These are phyloP conservation scores for Fusarium miscanthi DNA, from an alignment of 2,329 filamentous ascomycete species.

Conservation along the genomic window DNA sequence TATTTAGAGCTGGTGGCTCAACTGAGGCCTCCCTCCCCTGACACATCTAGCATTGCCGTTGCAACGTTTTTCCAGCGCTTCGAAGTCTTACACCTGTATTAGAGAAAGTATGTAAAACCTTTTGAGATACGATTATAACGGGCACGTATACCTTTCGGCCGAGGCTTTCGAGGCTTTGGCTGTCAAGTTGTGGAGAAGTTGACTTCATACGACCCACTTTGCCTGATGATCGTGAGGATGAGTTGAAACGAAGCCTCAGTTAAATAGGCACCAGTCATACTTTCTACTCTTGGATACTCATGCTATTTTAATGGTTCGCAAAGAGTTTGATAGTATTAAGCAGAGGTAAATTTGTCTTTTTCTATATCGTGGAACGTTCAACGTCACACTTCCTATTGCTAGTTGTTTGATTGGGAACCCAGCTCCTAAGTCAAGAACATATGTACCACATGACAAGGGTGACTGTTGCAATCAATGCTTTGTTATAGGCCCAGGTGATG, in stretches of 20 bases:
- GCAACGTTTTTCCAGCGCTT: neutral
- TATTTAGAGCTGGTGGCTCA: slow-evolving; percentile 2
- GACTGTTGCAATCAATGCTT: slow-evolving; percentile 34
- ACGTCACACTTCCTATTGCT: slow-evolving; percentile 26
- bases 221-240: slow-evolving; percentile 13
- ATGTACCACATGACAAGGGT: slow-evolving; percentile 7
- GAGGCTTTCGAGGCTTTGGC: neutral
- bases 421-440: slow-evolving; percentile 4
- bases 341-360: slow-evolving; percentile 32
- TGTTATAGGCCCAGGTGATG: slow-evolving; percentile 13
- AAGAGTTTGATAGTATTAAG: neutral
- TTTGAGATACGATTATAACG: neutral
- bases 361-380: slow-evolving; percentile 37
- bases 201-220: slow-evolving; percentile 22
- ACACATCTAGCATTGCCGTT: neutral
- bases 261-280: neutral
- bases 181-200: slow-evolving; percentile 9
- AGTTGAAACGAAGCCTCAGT: slow-evolving; percentile 8
- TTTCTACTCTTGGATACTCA: neutral
- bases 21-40: slow-evolving; percentile 43
- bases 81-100: neutral
- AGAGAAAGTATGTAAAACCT: neutral
- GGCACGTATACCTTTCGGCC: neutral
- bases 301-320: neutral
- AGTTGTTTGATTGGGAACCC: slow-evolving; percentile 15